Conservation (phyloP, 73 alveolate genomes). For the Tetrahymena borealis region DNA sequence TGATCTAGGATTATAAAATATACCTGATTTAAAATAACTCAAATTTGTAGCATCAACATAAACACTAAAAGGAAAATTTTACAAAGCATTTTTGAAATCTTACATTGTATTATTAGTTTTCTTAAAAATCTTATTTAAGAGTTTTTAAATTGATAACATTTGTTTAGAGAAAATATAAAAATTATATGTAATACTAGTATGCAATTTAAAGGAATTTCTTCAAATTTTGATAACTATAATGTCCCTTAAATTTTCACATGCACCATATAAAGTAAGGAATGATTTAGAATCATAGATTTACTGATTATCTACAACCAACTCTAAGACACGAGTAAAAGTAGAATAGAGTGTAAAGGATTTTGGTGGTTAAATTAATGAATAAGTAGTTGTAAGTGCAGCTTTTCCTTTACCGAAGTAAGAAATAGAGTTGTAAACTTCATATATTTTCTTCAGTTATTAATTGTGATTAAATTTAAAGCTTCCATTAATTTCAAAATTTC, state of each 20-base stretch:
- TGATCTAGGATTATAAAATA: no score
- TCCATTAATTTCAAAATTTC: not conserved
- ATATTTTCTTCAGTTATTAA: not conserved
- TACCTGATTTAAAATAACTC: no score
- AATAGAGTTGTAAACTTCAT: not conserved
- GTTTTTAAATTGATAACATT: no score
- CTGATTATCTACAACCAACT: not conserved
- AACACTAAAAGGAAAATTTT: no score
- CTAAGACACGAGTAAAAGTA: not conserved
- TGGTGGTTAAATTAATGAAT: not conserved
- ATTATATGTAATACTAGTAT: no score
- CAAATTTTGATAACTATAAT: not conserved
- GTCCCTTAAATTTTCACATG: not conserved
- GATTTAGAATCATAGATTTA: not conserved
- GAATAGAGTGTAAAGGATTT: not conserved
- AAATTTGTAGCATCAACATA: no score
- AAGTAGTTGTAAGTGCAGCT: not conserved
- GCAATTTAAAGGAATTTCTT: no score
- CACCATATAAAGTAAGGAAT: not conserved
- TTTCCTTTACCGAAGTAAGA: not conserved
- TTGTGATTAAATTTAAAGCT: not conserved
- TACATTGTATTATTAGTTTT: no score
- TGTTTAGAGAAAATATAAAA: no score
- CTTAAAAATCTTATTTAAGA: no score
- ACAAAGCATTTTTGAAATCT: no score